Base-by-base conservation (phyloP, 2,329 filamentous ascomycete genomes). In the Lachnellula cervina region DNA sequence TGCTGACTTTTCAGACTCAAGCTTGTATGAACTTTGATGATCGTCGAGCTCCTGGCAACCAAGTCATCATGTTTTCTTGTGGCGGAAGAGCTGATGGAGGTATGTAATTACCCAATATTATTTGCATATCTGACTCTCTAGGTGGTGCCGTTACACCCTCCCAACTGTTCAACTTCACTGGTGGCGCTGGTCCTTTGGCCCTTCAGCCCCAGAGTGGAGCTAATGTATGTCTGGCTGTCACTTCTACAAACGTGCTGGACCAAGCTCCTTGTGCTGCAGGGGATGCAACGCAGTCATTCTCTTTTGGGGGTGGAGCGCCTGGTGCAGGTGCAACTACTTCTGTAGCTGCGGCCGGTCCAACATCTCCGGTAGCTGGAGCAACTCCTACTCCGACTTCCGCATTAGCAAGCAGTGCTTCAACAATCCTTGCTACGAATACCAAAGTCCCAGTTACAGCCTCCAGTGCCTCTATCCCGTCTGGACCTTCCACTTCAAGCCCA, bases 1-100 rank as follows among this genome's bases (percentile, higher is more conserved):
- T 17, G 16, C 56, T 61, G 55, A 60, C 55, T 45, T 28, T 34
- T 44, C 59, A 74, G 70, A 83, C 80, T 1, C 76, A 82, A 65
- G 80, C 80, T 44, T 84, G 81, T 64, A 70, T 82, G 62, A 83
- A 81, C 70, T 81, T 81, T 58, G 80, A 84, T 59, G 76, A 77
- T 11, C 75, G 80, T 43, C 74, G 79, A 21, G 67, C 72, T 2
- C 70, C 73, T 2, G 79, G 78, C 7, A 77, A 78, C 60, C 79
- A 81, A 62, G 78, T 81, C 17, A 65, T 79, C 44, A 73, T 84
- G 43, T 84, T 83, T 62, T 82, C 80, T 11, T 84, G 81, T 58
- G 81, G 80, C 50, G 80, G 80, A 16, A 73, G 80, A 40, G 80
- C 80, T 19, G 81, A 80, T 56, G 80, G 80, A 45, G 69, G 72